Percentiles rank a stretch among this genome's conserved stretches.
Evolutionary conservation across 805 yeast genomes (phyloP).

Genomic region (Candida loeiensis): DNA sequence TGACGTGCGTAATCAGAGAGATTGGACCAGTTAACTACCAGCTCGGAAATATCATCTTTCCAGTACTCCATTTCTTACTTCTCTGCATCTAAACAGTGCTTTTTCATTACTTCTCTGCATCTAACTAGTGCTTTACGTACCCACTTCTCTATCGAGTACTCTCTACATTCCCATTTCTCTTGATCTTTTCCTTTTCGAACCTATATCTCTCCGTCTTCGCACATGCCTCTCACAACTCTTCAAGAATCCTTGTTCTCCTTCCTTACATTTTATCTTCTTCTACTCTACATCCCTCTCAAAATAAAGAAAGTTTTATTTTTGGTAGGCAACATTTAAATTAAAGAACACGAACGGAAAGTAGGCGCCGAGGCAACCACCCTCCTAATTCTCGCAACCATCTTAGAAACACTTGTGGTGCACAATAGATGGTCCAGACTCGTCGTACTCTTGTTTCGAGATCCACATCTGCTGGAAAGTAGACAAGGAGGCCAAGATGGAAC

Average conservation of each 20-base stretch:
- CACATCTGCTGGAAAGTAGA: constrained; percentile 99
- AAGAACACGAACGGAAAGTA: constrained; percentile 8
- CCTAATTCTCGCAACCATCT: constrained; percentile 20
- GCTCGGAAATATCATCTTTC: no score
- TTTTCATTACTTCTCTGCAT: no score
- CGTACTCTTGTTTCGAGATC: constrained; percentile 99
- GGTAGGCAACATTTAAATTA: constrained; percentile 7
- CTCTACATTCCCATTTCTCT: no score
- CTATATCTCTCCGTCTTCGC: no score
- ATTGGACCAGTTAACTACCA: no score
- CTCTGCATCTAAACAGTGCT: no score
- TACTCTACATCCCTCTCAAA: neutral
- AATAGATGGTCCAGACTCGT: constrained; percentile 99
- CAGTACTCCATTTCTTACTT: no score
- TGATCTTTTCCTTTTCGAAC: no score
- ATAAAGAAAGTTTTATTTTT: constrained; percentile 1
- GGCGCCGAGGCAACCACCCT: constrained; percentile 1
- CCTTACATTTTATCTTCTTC: neutral
- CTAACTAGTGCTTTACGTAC: no score
- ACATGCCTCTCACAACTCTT: no score
- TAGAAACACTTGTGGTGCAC: constrained; percentile 95
- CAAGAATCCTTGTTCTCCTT: neutral
- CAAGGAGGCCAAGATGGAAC: constrained; percentile 97
- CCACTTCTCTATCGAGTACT: no score
- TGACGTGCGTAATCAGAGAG: no score